Evolutionary conservation across 805 yeast genomes (phyloP).

Genomic region (Tetrapisispora fleetii): DNA sequence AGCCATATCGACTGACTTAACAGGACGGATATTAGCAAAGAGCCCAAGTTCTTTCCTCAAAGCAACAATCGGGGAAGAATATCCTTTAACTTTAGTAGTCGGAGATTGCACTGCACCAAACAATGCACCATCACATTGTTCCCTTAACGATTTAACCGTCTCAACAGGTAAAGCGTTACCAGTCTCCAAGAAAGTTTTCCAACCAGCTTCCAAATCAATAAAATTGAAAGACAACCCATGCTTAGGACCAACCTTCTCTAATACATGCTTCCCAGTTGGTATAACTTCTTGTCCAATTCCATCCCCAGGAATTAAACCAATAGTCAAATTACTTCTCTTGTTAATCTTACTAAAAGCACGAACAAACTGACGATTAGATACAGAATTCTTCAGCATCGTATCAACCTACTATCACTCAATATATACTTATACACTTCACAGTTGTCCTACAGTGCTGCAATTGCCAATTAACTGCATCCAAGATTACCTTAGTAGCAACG

Average conservation of each 20-base stretch:
- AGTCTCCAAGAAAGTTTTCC: constrained; percentile 85
- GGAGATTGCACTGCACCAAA: constrained; percentile 98
- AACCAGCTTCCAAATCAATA: constrained; percentile 86
- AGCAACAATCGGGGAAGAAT: constrained; percentile 98
- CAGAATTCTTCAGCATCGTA: constrained; percentile 23
- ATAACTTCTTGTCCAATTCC: constrained; percentile 97
- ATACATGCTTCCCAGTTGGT: constrained; percentile 86
- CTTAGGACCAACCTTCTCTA: constrained; percentile 71
- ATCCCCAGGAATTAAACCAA: constrained; percentile 89
- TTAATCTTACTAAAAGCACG: constrained; percentile 28
- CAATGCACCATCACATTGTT: constrained; percentile 90
- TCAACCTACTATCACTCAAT: neutral
- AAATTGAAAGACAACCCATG: constrained; percentile 77
- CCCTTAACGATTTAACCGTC: constrained; percentile 68
- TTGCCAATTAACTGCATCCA: too few relatives aligned
- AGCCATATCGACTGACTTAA: constrained; percentile 78
- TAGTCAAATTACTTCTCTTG: constrained; percentile 36
- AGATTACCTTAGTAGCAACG: neutral
- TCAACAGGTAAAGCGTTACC: constrained; percentile 93
- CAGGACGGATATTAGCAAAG: constrained; percentile 96
- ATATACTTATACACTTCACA: too few relatives aligned
- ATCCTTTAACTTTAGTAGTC: constrained; percentile 85
- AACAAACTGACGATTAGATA: constrained; percentile 20
- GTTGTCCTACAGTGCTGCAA: neutral
- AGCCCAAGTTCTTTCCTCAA: constrained; percentile 89